These are phyloP conservation scores for Alopecurus myosuroides DNA, from an alignment of 176 grass and related monocot genomes.

Conservation along the genomic window DNA sequence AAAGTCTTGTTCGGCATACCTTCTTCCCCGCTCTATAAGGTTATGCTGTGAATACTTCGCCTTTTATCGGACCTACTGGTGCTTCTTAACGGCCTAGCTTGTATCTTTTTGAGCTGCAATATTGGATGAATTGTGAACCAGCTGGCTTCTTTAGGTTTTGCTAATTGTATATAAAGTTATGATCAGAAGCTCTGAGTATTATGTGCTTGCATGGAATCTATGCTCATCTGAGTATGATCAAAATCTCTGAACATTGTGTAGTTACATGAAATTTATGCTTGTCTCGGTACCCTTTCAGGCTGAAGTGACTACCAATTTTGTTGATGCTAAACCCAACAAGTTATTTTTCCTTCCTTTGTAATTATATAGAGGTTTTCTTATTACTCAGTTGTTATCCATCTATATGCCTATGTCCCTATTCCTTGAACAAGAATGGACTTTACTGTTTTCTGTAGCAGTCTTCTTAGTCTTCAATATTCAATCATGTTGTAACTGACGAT, in stretches of 20 bases:
- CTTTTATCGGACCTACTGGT: background rate
- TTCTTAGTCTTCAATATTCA: background rate
- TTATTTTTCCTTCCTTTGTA: background rate
- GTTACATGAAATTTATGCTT: background rate
- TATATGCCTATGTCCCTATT: background rate
- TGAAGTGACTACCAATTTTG: background rate
- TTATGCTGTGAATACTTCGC: background rate
- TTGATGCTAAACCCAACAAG: background rate
- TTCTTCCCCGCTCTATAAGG: background rate
- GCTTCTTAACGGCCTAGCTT: background rate
- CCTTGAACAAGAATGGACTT: background rate
- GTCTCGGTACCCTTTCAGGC: background rate
- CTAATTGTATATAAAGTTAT: background rate
- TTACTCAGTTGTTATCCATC: background rate
- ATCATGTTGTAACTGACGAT: background rate
- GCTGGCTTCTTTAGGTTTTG: background rate
- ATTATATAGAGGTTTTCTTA: background rate
- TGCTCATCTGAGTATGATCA: background rate
- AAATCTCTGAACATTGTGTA: background rate
- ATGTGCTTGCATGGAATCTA: background rate
- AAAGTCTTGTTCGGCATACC: background rate
- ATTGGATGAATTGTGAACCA: background rate
- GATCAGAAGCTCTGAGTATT: background rate
- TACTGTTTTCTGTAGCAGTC: background rate
- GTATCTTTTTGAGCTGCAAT: background rate